Conservation (phyloP, 176 grass and related monocot species). For the Pontederia crassipes region DNA sequence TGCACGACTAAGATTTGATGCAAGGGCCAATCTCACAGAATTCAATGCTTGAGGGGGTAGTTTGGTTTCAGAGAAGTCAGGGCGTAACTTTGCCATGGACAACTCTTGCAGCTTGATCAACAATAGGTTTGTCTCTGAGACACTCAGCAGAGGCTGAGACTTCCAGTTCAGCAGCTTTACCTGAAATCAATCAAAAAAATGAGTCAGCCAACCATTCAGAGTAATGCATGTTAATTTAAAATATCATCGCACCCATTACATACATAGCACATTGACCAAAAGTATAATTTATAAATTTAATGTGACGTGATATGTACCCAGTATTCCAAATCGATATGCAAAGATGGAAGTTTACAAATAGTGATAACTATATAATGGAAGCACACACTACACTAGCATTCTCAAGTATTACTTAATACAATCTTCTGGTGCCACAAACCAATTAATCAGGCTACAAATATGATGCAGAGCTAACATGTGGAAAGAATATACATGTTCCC, state of each 20-base stretch:
- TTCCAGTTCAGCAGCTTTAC: constrained; percentile 67
- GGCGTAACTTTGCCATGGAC: constrained; percentile 61
- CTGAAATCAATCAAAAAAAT: constrained; percentile 27
- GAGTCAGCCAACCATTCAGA: not conserved
- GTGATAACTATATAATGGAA: no score
- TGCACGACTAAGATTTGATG: constrained; percentile 58
- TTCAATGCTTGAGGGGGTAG: constrained; percentile 42
- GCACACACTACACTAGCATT: no score
- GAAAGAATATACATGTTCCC: no score
- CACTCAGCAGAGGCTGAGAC: constrained; percentile 40
- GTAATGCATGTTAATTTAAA: not conserved
- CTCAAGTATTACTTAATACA: no score
- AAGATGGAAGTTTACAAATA: no score
- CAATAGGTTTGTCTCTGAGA: constrained; percentile 69
- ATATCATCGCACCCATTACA: not conserved
- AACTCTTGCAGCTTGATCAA: constrained; percentile 84
- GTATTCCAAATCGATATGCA: no score
- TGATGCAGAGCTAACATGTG: no score
- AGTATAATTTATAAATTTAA: no score
- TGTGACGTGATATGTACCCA: no score
- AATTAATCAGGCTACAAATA: no score
- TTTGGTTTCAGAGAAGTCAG: constrained; percentile 48
- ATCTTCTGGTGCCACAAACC: no score
- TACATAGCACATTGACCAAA: not conserved
- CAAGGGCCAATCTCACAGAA: constrained; percentile 61